Conservation (phyloP, 148 eudicot species). For the Nepenthes gracilis region DNA sequence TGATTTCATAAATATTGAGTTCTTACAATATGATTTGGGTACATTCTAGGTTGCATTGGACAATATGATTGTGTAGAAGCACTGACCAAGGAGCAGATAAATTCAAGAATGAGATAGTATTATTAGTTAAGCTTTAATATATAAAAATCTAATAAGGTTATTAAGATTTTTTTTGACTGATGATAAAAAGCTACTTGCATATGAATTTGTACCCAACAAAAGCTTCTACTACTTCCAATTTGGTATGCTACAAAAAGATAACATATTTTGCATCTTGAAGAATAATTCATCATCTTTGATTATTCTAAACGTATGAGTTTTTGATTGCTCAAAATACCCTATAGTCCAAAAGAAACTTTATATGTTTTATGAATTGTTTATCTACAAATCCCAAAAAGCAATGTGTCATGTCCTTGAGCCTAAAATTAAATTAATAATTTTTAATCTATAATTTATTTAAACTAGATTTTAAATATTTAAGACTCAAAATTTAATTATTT, state of each 20-base stretch:
- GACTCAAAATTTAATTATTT: too few species aligned
- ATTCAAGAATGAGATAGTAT: conserved; percentile 19
- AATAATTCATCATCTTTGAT: background rate
- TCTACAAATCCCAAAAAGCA: background rate
- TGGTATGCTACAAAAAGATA: conserved; percentile 11
- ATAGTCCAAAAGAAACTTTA: too few species aligned
- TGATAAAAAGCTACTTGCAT: conserved; percentile 29
- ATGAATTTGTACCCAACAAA: conserved; percentile 32
- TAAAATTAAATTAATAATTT: too few species aligned
- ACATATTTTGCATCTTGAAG: background rate
- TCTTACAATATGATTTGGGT: too few species aligned
- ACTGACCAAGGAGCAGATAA: conserved; percentile 16
- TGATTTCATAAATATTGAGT: too few species aligned
- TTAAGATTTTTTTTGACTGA: conserved; percentile 26
- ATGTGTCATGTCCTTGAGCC: too few species aligned
- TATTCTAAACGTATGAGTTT: background rate
- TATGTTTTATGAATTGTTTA: too few species aligned
- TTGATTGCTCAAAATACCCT: too few species aligned
- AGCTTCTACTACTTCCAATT: conserved; percentile 39
- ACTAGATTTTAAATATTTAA: too few species aligned
- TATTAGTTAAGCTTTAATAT: too few species aligned
- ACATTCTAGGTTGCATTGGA: too few species aligned
- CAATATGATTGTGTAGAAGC: conserved; percentile 6
- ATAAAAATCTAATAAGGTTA: conserved; percentile 5
- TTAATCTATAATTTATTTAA: too few species aligned